Base-by-base conservation (phyloP, 441 rosid species). In the Arabidopsis hybrid region DNA sequence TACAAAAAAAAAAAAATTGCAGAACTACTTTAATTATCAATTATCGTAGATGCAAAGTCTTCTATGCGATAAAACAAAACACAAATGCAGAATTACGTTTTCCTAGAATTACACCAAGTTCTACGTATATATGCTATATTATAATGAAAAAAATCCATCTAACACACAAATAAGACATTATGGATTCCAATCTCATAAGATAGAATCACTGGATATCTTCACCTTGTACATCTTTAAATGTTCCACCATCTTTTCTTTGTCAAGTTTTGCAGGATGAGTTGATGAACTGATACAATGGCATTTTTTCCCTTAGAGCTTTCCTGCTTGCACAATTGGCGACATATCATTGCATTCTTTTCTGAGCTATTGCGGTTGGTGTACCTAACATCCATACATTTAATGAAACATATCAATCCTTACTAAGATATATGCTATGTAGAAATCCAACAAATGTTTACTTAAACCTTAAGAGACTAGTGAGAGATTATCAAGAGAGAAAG, bases 211-310 rank as follows among this genome's bases (percentile, higher is more conserved):
- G 7, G 8, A 32, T 47, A 2, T 17, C 47, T 66, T 67, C 61
- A 40, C 26, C 71, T 53, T 53, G 51, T 10, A 29, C 12, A 16
- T 16, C 8, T 14, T 42, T 26, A 14, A 21, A 40, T 67, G 21
- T 6, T 38, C 4, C 46, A 17, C 40, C 8, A 36, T 16, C 45
- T 21, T 38, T 31, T 14, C 8, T 31, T 42, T 68, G 9, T 10
- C 43, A 56, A 31, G 16, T 40, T 67, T 55, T 17, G 5, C 31
- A 67, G 31, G 18, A 32, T 43, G 21, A 43, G 2, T 32, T 32
- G 64, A 68, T 16, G 56, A 56, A 31, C 63, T 5, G n/a, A 68
- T 32, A 56, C 73, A 68, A 32, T 68, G 64, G 2, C 72, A 43
- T 32, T 56, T 17, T 56, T 17, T 43, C 34, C 64, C 31, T 14